Percentiles rank a stretch among this genome's conserved stretches.
phyloP scores from a whole-genome alignment of 1,284 basidiomycete genomes.

The Pascua guehoae region DNA sequence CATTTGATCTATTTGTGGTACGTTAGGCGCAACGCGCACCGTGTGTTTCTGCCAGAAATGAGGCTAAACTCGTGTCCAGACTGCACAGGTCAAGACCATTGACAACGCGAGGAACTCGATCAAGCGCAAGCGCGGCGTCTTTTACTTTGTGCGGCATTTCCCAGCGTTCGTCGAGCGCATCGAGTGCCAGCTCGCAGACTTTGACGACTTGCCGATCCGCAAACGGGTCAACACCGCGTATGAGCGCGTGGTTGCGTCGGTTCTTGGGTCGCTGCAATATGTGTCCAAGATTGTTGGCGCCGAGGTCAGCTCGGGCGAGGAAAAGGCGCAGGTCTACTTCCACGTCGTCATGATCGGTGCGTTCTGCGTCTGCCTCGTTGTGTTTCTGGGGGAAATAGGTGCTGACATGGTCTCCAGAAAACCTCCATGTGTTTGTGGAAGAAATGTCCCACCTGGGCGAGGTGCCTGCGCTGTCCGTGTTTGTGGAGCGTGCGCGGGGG shows the following conservation, averaged over 20 bases:
- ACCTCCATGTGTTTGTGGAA: slow-evolving; percentile 88
- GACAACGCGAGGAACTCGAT: slow-evolving; percentile 69
- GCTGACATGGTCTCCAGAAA: slow-evolving; percentile 59
- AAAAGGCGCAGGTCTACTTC: slow-evolving; percentile 94
- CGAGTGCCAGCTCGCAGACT: slow-evolving; percentile 78
- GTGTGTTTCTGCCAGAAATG: too few species aligned
- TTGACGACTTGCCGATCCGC: slow-evolving; percentile 73
- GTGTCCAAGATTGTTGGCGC: slow-evolving; percentile 86
- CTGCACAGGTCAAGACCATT: slow-evolving; percentile 81
- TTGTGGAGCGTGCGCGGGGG: slow-evolving; percentile 68
- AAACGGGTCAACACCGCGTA: slow-evolving; percentile 75
- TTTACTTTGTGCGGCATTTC: slow-evolving; percentile 90
- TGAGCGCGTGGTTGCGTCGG: slow-evolving; percentile 77
- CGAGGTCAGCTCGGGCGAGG: slow-evolving; percentile 62
- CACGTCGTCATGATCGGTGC: slow-evolving; percentile 90
- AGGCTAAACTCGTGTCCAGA: slow-evolving; percentile 51
- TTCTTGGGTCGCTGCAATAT: slow-evolving; percentile 89
- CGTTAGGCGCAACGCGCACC: slow-evolving; percentile 36
- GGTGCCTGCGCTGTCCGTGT: slow-evolving; percentile 58
- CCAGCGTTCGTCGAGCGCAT: slow-evolving; percentile 80
- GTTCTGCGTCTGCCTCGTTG: slow-evolving; percentile 34
- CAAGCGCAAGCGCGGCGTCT: slow-evolving; percentile 84
- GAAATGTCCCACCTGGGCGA: slow-evolving; percentile 66
- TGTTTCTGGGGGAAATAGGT: slow-evolving; percentile 1
- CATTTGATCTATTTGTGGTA: slow-evolving; percentile 75